Conservation (phyloP, 208 protist species). For the Trypanosoma scelopori region DNA sequence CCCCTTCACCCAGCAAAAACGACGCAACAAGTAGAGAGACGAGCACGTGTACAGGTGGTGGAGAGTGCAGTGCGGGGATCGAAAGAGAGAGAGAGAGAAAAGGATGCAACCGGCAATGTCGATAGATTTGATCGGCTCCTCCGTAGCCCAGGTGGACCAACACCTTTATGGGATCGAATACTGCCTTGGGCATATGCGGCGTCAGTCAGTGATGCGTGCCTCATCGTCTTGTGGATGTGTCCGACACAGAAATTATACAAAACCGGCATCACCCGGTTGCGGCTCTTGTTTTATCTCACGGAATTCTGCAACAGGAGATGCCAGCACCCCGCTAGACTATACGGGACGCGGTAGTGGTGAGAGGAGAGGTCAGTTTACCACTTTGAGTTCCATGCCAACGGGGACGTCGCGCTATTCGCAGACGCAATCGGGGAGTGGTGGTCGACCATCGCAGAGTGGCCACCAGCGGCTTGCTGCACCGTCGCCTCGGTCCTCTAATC, state of each 20-base stretch:
- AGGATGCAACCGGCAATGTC: background rate
- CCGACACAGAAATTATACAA: background rate
- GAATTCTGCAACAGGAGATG: background rate
- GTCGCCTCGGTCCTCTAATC: no score
- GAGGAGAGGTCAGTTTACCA: background rate
- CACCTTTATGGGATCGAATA: constrained; percentile 37
- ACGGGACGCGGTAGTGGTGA: background rate
- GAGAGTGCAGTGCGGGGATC: constrained; percentile 3
- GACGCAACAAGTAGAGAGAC: constrained; percentile 12
- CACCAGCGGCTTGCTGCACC: no score
- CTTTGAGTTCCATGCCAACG: no score
- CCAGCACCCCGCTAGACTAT: background rate
- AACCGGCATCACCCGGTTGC: background rate
- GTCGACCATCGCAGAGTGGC: no score
- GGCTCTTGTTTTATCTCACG: background rate
- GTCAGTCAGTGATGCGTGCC: background rate
- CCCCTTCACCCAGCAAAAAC: background rate
- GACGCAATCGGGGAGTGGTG: no score
- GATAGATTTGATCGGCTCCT: constrained; percentile 14
- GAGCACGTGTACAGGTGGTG: background rate
- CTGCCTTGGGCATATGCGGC: constrained; percentile 26
- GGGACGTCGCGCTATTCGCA: no score
- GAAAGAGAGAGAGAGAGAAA: no score
- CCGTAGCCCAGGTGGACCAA: constrained; percentile 16
- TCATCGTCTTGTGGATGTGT: background rate